A percentile compares a stretch with the other conserved stretches of the same genome.
Evolutionary conservation across 805 yeast species (phyloP).

Genomic region (Clavispora santaluciae): DNA sequence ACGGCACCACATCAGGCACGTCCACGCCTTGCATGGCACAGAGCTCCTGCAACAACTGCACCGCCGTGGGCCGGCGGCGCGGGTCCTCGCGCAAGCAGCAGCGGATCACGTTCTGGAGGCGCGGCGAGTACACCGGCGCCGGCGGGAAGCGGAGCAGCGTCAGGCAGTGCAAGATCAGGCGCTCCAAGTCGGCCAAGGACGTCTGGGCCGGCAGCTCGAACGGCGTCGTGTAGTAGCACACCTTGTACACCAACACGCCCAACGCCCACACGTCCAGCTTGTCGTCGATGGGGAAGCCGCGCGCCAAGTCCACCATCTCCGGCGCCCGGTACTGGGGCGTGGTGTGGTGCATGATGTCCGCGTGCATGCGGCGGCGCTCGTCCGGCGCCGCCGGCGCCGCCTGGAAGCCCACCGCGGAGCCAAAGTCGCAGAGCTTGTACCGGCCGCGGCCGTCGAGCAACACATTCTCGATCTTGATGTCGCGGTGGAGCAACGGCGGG

Average conservation of each 20-base stretch:
- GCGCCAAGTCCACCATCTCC: conserved; percentile 72
- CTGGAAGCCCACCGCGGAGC: conserved; percentile 64
- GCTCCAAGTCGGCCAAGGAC: conserved; percentile 42
- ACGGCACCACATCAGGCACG: conserved; percentile 38
- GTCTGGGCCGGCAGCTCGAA: conserved; percentile 51
- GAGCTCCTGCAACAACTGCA: conserved; percentile 65
- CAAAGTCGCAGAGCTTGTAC: conserved; percentile 77
- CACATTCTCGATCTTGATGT: conserved; percentile 79
- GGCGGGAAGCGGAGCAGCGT: conserved; percentile 41
- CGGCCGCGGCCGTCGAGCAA: conserved; percentile 53
- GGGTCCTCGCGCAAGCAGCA: conserved; percentile 64
- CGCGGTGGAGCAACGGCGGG: conserved; percentile 74
- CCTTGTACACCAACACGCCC: conserved; percentile 70
- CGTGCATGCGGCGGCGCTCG: conserved; percentile 55
- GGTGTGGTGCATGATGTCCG: conserved; percentile 72
- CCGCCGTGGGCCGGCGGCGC: conserved; percentile 65
- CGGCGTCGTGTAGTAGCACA: conserved; percentile 80
- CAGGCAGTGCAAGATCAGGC: conserved; percentile 55
- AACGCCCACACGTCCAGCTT: conserved; percentile 85
- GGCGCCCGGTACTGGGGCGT: conserved; percentile 85
- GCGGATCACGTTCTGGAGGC: conserved; percentile 59
- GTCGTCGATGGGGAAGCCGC: conserved; percentile 70
- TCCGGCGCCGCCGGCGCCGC: conserved; percentile 59
- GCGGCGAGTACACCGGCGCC: conserved; percentile 47
- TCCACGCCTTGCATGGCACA: conserved; percentile 52